Conservation (phyloP, 2,329 filamentous ascomycete species). For the Sordariomycetes sp. region DNA sequence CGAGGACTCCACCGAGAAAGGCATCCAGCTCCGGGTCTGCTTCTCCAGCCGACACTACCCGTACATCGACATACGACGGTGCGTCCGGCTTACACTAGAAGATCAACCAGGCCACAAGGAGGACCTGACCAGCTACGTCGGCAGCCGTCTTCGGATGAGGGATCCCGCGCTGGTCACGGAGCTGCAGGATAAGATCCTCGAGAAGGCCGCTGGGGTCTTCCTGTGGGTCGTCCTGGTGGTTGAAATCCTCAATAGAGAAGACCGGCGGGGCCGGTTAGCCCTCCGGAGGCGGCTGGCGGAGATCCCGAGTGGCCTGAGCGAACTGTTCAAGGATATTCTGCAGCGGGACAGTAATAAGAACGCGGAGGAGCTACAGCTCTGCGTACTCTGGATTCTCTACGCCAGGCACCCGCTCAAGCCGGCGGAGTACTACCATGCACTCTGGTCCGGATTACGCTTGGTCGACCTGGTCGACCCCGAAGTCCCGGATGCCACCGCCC, state of each 20-base stretch:
- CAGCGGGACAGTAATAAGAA: constrained; percentile 28
- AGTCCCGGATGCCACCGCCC: not conserved
- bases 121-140: constrained; percentile 15
- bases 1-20: constrained; percentile 9
- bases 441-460: constrained; percentile 16
- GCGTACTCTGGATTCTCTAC: constrained; percentile 43
- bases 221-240: constrained; percentile 31
- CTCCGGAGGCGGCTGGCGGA: constrained; percentile 18
- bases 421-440: constrained; percentile 32
- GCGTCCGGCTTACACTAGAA: constrained; percentile 14
- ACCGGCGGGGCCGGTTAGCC: constrained; percentile 12
- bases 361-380: constrained; percentile 27
- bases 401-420: constrained; percentile 28
- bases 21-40: constrained; percentile 18
- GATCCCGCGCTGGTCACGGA: not conserved
- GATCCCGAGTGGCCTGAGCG: constrained; percentile 26
- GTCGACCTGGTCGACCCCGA: not conserved
- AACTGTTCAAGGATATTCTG: constrained; percentile 41
- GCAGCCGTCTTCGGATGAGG: not conserved
- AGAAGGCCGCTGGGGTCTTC: constrained; percentile 28
- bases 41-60: constrained; percentile 33
- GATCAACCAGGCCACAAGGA: constrained; percentile 11
- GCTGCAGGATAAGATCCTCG: constrained; percentile 15
- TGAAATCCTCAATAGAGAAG: constrained; percentile 24
- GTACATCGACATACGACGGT: not conserved